These are phyloP conservation scores for Aspergillus novofumigatus DNA, from an alignment of 2,329 filamentous ascomycete genomes.

Conservation along the genomic window DNA sequence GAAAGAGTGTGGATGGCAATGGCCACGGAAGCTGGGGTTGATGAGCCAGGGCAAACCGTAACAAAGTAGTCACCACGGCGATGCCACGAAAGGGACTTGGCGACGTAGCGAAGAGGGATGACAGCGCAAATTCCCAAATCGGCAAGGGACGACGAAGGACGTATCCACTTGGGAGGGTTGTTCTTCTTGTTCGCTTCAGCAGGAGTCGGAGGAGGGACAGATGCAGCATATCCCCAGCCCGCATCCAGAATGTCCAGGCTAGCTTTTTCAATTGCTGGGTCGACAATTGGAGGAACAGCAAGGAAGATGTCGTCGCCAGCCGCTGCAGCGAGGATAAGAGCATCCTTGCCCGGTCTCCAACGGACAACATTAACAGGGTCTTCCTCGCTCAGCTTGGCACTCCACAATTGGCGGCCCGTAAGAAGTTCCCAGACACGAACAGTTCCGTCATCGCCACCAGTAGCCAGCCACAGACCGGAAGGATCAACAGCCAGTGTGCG, in stretches of 20 bases:
- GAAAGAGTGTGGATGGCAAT: constrained; percentile 93
- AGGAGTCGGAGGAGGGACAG: constrained; percentile 49
- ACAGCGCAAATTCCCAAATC: constrained; percentile 73
- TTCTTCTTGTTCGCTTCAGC: constrained; percentile 60
- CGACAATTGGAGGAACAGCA: constrained; percentile 68
- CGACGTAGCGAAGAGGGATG: constrained; percentile 70
- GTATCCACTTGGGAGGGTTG: constrained; percentile 74
- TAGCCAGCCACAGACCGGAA: constrained; percentile 78
- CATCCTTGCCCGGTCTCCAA: constrained; percentile 82
- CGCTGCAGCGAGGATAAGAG: constrained; percentile 76
- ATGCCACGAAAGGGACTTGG: constrained; percentile 93
- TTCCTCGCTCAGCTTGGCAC: constrained; percentile 68
- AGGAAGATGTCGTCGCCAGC: constrained; percentile 83
- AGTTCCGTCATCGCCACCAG: constrained; percentile 89
- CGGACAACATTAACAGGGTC: constrained; percentile 80
- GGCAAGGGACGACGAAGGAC: constrained; percentile 69
- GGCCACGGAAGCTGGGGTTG: constrained; percentile 53
- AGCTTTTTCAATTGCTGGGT: constrained; percentile 67
- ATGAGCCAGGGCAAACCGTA: constrained; percentile 70
- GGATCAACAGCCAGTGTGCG: constrained; percentile 82
- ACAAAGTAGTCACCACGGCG: constrained; percentile 90
- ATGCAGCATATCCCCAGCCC: constrained; percentile 90
- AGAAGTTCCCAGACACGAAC: constrained; percentile 85
- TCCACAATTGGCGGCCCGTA: constrained; percentile 85
- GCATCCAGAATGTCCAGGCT: constrained; percentile 75